Conservation (phyloP, 2,329 filamentous ascomycete species). For the Colletotrichum tabaci region DNA sequence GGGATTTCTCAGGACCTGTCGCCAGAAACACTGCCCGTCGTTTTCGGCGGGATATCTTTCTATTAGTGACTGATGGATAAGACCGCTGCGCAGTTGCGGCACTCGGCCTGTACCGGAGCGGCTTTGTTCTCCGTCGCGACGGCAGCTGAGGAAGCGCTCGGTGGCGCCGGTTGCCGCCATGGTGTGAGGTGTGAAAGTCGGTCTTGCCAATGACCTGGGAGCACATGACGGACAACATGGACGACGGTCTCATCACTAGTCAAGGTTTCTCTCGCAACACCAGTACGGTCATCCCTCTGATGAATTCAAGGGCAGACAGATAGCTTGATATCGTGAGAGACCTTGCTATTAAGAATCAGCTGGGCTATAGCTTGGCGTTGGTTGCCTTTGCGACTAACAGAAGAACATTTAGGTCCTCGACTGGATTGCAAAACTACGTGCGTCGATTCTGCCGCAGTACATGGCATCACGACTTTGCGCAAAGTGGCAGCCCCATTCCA, state of each 20-base stretch:
- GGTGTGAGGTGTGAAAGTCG: neutral
- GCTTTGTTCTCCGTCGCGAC: neutral
- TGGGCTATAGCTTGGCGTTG: no score
- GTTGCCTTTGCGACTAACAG: no score
- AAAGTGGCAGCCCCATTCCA: neutral
- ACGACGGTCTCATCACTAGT: constrained; percentile 2
- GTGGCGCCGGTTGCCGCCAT: constrained; percentile 27
- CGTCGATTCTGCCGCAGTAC: neutral
- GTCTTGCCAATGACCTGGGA: neutral
- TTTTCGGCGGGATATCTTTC: neutral
- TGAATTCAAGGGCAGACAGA: neutral
- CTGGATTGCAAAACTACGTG: neutral
- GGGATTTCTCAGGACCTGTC: no score
- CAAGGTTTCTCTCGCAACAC: neutral
- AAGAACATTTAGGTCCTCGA: no score
- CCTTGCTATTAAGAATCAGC: no score
- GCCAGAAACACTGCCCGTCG: neutral
- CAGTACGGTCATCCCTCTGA: no score
- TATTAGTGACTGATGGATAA: neutral
- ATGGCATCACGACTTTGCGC: neutral
- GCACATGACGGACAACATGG: neutral
- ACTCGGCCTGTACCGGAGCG: constrained; percentile 1
- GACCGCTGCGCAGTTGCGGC: neutral
- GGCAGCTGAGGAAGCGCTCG: constrained; percentile 1
- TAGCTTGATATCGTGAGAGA: no score